A percentile compares a stretch with the other conserved stretches of the same genome.
phyloP scores from a whole-genome alignment of 164 flowering plant genomes.

The Vitis labrusca region DNA sequence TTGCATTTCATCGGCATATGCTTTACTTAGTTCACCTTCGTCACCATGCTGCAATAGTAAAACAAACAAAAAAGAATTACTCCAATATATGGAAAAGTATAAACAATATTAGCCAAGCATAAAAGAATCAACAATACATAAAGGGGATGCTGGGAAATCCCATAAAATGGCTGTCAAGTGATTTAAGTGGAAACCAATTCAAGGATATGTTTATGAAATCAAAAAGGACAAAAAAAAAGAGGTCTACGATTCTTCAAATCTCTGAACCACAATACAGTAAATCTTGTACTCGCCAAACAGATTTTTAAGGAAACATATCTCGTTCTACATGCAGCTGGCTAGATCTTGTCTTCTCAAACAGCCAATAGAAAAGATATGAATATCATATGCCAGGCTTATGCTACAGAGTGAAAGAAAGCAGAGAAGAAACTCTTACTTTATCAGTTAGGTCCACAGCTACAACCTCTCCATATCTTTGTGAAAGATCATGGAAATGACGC shows the following conservation, averaged over 20 bases:
- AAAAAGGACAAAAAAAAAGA: too few species aligned
- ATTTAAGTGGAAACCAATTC: too few species aligned
- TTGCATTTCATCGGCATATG: constrained; percentile 77
- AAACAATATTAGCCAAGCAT: not conserved
- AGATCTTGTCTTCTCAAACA: not conserved
- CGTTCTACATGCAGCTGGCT: not conserved
- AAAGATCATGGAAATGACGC: constrained; percentile 83
- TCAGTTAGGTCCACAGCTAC: constrained; percentile 80
- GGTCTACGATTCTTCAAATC: not conserved
- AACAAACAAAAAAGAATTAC: constrained; percentile 4
- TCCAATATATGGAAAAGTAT: not conserved
- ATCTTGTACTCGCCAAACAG: not conserved
- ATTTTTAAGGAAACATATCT: not conserved
- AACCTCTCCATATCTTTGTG: constrained; percentile 81
- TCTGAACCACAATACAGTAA: not conserved
- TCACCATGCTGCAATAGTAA: constrained; percentile 76
- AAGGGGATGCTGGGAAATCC: not conserved
- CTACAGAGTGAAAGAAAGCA: not conserved
- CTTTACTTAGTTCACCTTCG: constrained; percentile 77
- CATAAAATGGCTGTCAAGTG: not conserved
- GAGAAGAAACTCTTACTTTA: constrained; percentile 45
- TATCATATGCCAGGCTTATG: constrained; percentile 2
- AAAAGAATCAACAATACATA: not conserved
- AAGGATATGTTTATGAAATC: too few species aligned
- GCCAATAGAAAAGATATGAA: not conserved